Base-by-base conservation (phyloP, 106 monocot species). In the Amphibolis antarctica region DNA sequence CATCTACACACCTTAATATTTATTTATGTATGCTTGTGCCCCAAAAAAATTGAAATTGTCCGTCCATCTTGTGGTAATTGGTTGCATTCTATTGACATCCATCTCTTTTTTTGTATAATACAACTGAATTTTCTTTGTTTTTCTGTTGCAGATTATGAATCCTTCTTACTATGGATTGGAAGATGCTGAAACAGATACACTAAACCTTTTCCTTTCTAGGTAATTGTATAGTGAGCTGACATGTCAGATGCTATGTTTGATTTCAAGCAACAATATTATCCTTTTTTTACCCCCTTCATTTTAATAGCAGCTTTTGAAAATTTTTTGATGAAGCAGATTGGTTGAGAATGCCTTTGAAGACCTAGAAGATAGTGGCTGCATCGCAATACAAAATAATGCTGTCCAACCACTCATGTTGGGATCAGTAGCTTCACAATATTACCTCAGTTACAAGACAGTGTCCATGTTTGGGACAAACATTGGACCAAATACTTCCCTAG, bases 381-480 rank as follows among this genome's bases (percentile, higher is more conserved):
- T 96, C 46, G 84, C 74, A 52, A 60, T 86, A 31, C 71, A 64
- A 44, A 90, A 90, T 28, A 55, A 82, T 61, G 47, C 68, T 76
- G 86, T 96, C 30, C 79, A 86, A 46, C 55, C 89, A 55, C 55
- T 74, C 58, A 86, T 96, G 82, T 66, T 96, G 62, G 96, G 96
- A 71, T 79, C 89, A 30, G 74, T 96, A 60, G 96, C 96, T 59
- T 96, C 96, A 50, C 84, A 96, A 15, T 96, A 96, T 74, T 96
- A 96, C 53, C 78, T 96, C 5, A 89, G 89, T 73, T 90, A 96
- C 74, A 64, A 65, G 79, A 90, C 89, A 46, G 84, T 86, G 1
- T 96, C 96, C 42, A 86, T 96, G 90, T 96, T 96, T 70, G 90
- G 90, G 12, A 84, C 90, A 60, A 86, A 90, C 64, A 84, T 96